Evolutionary conservation across 2,329 filamentous ascomycete species (phyloP).

Genomic region (Bimuria novae-zelandiae): DNA sequence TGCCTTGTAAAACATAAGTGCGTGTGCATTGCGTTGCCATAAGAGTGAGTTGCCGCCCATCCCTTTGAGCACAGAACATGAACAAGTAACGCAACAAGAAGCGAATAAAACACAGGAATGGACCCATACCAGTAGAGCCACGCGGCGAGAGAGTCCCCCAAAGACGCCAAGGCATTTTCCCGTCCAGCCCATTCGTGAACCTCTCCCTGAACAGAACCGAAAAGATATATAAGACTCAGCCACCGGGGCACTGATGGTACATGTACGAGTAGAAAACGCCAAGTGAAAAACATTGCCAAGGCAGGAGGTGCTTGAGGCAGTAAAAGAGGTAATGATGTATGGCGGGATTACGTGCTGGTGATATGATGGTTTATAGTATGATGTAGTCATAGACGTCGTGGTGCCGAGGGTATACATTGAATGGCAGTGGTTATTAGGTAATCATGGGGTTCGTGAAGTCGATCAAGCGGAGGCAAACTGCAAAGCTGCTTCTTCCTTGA

Average conservation of each 20-base stretch:
- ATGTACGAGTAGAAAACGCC: not conserved
- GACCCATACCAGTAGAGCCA: too few species aligned
- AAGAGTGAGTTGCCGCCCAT: too few species aligned
- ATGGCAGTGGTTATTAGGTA: slow-evolving; percentile 11
- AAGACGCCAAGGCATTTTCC: slow-evolving; percentile 1
- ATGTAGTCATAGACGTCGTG: slow-evolving; percentile 19
- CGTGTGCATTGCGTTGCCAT: too few species aligned
- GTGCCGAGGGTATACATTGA: not conserved
- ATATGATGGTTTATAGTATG: not conserved
- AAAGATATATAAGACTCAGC: slow-evolving; percentile 11
- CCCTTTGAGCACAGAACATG: too few species aligned
- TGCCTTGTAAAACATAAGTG: too few species aligned
- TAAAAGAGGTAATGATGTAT: too few species aligned
- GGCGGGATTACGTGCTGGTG: slow-evolving; percentile 9
- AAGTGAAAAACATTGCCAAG: slow-evolving; percentile 4
- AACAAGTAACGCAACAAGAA: too few species aligned
- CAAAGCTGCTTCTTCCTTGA: slow-evolving; percentile 32
- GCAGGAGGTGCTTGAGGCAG: too few species aligned
- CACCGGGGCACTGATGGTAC: slow-evolving; percentile 15
- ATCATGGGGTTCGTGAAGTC: not conserved
- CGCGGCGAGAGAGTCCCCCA: not conserved
- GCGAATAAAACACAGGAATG: not conserved
- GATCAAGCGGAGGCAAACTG: slow-evolving; percentile 21
- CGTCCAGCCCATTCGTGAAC: not conserved
- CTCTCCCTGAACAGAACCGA: not conserved